Evolutionary conservation across 495 filamentous ascomycete genomes (phyloP), one percentile per base, ranked within the genome.

Genomic region (Wilcoxina mikolae): DNA sequence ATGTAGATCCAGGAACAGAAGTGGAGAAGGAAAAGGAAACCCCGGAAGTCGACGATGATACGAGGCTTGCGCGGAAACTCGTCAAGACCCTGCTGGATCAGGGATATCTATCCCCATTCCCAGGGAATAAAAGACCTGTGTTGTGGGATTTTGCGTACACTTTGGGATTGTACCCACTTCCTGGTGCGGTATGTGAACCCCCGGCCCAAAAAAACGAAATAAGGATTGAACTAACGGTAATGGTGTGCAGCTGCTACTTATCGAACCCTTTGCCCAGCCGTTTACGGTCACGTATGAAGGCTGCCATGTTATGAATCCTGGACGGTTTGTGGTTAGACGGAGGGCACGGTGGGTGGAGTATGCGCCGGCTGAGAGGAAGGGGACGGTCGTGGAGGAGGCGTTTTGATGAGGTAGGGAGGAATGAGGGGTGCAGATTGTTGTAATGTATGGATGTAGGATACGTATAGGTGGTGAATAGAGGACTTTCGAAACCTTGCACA

Each of bases 261-360:
- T 83, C 3, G 91, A 98, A 62, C 72, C 83, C 3, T 83, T 89
- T 31, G 79, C 80, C 23, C 78, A 82, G 41, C 74, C 87, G 0
- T 96, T 93, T 63, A 80, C 80, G 54, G 71, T 94, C 41, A 91
- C 84, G 17, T 95, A 95, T 63, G 87, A 95, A 68, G 90, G 87
- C 1, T 96, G 91, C 62, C 82, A 88, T 73, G 90, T 95, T 2
- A 84, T 98, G 78, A 98, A 98, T 64, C 91, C 91, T 0, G 91
- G 87, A 10, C 73, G 74, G 43, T 69, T 95, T 41, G 69, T 88
- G 44, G 1, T 20, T n/a, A 70, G 78, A 43, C 77, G 80, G 12
- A 75, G 73, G 24, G 84, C 79, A 35, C 73, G 80, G 62, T 95
- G 90, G 90, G 71, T 89, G 3, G 90, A 95, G 70, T 94, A 87